Evolutionary conservation across 2,329 filamentous ascomycete genomes (phyloP).

Genomic region (Cylindrodendrum hubeiense): DNA sequence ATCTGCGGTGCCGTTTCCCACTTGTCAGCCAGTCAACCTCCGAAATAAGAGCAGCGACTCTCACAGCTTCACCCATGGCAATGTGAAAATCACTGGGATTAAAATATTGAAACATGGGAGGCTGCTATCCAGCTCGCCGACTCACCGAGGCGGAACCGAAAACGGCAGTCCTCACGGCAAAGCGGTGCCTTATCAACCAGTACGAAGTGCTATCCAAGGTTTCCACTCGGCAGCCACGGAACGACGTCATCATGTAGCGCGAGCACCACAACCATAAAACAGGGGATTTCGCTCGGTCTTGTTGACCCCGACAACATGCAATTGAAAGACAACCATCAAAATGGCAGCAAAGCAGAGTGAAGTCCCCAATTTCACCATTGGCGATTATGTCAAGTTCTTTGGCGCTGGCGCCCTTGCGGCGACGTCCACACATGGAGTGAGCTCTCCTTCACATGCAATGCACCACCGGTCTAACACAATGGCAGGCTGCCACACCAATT

Average conservation of each 20-base stretch:
- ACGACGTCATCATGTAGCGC: conserved; percentile 26
- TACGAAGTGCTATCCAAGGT: conserved; percentile 1
- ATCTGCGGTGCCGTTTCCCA: background rate
- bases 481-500: conserved; percentile 65
- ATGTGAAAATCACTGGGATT: background rate
- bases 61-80: background rate
- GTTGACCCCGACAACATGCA: background rate
- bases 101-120: background rate
- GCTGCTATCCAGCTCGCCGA: background rate
- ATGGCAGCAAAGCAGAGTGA: conserved; percentile 45
- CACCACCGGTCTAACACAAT: conserved; percentile 12
- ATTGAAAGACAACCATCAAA: conserved; percentile 21
- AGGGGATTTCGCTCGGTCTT: background rate
- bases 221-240: conserved; percentile 25
- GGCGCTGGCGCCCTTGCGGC: conserved; percentile 65
- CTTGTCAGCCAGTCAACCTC: background rate
- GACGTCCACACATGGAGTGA: conserved; percentile 64
- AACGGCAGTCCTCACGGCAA: conserved; percentile 18
- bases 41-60: background rate
- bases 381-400: conserved; percentile 67
- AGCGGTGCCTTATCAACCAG: conserved; percentile 15
- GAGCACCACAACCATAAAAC: conserved; percentile 13
- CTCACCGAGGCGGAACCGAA: conserved; percentile 7
- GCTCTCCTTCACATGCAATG: conserved; percentile 30
- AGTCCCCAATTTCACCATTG: conserved; percentile 54